Conservation (phyloP, 352 stramenopile species). For the Phytophthora kernoviae region DNA sequence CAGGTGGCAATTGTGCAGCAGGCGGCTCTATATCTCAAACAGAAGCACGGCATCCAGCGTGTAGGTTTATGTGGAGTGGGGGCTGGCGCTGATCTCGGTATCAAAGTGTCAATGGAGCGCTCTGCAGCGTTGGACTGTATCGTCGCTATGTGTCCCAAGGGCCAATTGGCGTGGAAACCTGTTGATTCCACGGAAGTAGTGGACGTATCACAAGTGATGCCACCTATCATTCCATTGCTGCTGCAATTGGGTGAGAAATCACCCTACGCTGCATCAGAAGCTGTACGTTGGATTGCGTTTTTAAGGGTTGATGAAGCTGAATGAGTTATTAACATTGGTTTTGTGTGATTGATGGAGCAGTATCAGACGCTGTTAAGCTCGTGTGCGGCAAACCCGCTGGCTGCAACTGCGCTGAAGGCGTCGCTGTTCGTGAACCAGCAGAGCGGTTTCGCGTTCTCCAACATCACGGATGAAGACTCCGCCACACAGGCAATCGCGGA, state of each 20-base stretch:
- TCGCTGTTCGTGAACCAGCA: slow-evolving; percentile 77
- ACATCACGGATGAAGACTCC: slow-evolving; percentile 91
- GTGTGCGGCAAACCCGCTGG: slow-evolving; percentile 30
- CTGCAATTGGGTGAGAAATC: slow-evolving; percentile 75
- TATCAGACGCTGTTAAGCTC: slow-evolving; percentile 55
- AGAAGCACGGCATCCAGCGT: slow-evolving; percentile 77
- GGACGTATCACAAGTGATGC: slow-evolving; percentile 11
- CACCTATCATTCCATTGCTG: slow-evolving; percentile 53
- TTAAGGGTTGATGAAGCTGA: slow-evolving; percentile 1
- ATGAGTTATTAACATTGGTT: slow-evolving; percentile 1
- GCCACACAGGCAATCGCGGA: slow-evolving; percentile 86
- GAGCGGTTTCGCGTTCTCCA: slow-evolving; percentile 85
- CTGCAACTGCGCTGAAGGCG: slow-evolving; percentile 31
- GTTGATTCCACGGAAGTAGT: slow-evolving; percentile 7
- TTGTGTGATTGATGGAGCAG: slow-evolving; percentile 26
- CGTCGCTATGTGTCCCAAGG: slow-evolving; percentile 75
- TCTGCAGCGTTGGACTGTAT: slow-evolving; percentile 57
- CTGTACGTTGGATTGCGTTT: slow-evolving; percentile 38
- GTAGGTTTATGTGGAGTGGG: slow-evolving; percentile 72
- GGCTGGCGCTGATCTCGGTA: slow-evolving; percentile 66
- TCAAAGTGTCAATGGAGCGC: slow-evolving; percentile 63
- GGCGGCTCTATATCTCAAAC: slow-evolving; percentile 61
- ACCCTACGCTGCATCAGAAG: slow-evolving; percentile 59
- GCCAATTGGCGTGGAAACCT: slow-evolving; percentile 41
- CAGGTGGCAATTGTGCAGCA: slow-evolving; percentile 45